Percentiles rank a stretch among this genome's conserved stretches.
Conservation (phyloP, 768 basidiomycete species). For the Suillus lakei region DNA sequence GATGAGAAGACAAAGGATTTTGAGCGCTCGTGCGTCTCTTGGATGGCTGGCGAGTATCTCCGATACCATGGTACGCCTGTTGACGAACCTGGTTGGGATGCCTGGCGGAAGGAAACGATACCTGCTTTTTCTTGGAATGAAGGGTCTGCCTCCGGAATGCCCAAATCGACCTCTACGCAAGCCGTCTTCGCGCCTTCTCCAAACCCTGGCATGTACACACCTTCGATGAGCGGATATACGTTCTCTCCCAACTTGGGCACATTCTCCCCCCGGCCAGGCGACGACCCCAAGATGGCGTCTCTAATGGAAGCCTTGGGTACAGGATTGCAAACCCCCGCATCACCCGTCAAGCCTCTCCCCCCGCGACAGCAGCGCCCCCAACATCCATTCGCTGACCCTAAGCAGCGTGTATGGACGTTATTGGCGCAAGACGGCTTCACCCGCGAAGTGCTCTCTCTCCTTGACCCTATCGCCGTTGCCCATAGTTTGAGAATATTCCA, state of each 20-base stretch:
- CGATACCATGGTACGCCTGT: constrained; percentile 57
- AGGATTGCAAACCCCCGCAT: constrained; percentile 11
- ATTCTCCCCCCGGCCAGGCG: constrained; percentile 59
- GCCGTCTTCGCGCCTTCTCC: constrained; percentile 59
- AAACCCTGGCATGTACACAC: constrained; percentile 34
- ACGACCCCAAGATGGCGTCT: constrained; percentile 43
- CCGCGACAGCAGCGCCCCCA: constrained; percentile 30
- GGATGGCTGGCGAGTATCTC: constrained; percentile 72
- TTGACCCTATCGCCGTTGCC: constrained; percentile 68
- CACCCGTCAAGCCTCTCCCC: constrained; percentile 31
- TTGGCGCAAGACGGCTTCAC: constrained; percentile 72
- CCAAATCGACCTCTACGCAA: constrained; percentile 54
- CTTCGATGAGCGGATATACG: constrained; percentile 17
- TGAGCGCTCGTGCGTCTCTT: constrained; percentile 53
- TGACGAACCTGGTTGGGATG: constrained; percentile 59
- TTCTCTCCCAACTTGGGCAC: constrained; percentile 51
- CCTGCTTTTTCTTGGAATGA: constrained; percentile 41
- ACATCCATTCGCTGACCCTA: constrained; percentile 19
- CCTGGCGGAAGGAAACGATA: constrained; percentile 57
- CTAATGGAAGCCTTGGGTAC: constrained; percentile 51
- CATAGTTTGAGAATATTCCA: constrained; percentile 69
- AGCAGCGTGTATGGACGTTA: constrained; percentile 52
- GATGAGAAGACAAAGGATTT: constrained; percentile 42
- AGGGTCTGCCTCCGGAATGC: constrained; percentile 38
- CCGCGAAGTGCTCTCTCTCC: constrained; percentile 61